phyloP scores from a whole-genome alignment of 192 early-diverging fungal species.

The Tieghemiomyces parasiticus region DNA sequence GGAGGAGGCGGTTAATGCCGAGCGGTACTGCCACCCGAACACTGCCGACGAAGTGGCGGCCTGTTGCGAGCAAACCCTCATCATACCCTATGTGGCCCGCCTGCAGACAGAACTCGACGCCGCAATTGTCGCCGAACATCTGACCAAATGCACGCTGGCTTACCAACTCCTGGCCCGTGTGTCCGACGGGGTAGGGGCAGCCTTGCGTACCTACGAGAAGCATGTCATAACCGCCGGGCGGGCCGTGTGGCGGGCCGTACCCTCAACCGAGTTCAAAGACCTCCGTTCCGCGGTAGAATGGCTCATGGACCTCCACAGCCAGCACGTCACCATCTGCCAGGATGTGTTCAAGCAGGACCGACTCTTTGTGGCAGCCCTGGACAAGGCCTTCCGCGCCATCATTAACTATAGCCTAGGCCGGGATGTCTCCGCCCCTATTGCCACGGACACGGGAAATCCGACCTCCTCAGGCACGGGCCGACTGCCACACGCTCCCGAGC shows the following conservation, averaged over 20 bases:
- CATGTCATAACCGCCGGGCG: not conserved
- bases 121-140: not conserved
- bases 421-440: not conserved
- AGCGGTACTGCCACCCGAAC: not conserved
- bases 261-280: not conserved
- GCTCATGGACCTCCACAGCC: conserved; percentile 72
- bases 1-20: not conserved
- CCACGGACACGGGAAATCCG: not conserved
- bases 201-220: not conserved
- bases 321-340: conserved; percentile 64
- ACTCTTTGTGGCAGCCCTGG: conserved; percentile 78
- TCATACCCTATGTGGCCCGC: not conserved
- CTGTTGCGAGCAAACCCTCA: not conserved
- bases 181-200: not conserved
- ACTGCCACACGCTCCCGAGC: conserved; percentile 63
- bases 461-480: conserved; percentile 3
- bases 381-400: conserved; percentile 87
- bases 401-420: conserved; percentile 66
- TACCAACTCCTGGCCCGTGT: not conserved
- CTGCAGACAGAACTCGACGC: not conserved
- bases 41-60: not conserved
- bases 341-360: conserved; percentile 68
- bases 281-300: conserved; percentile 37
- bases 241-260: not conserved
- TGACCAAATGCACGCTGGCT: not conserved